Percentiles rank a stretch among this genome's conserved stretches.
Conservation (phyloP, 768 basidiomycete species). For the Paxillus involutus region DNA sequence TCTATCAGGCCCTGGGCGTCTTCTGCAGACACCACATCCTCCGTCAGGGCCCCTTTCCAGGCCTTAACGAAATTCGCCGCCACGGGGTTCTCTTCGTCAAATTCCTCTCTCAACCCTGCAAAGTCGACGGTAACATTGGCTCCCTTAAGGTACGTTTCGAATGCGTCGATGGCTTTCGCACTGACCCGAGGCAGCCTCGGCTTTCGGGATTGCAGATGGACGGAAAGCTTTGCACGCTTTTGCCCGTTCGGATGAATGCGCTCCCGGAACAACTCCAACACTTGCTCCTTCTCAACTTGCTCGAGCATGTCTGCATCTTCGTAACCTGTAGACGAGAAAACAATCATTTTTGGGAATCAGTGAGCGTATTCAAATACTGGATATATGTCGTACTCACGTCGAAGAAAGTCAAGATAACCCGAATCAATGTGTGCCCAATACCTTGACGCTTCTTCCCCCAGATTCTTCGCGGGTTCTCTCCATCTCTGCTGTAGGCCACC, state of each 20-base stretch:
- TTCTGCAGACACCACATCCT: slow-evolving; percentile 39
- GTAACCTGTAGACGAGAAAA: slow-evolving; percentile 45
- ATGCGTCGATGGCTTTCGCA: slow-evolving; percentile 57
- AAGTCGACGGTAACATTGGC: slow-evolving; percentile 51
- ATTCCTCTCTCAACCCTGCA: slow-evolving; percentile 48
- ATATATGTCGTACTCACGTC: slow-evolving; percentile 54
- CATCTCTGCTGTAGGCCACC: slow-evolving; percentile 74
- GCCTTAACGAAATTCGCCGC: slow-evolving; percentile 61
- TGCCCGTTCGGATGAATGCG: slow-evolving; percentile 69
- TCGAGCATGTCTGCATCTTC: slow-evolving; percentile 70
- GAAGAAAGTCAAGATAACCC: slow-evolving; percentile 84
- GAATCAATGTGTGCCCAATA: slow-evolving; percentile 73
- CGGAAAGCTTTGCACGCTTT: slow-evolving; percentile 78
- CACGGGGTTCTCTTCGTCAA: slow-evolving; percentile 57
- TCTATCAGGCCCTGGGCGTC: slow-evolving; percentile 47
- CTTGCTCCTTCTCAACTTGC: slow-evolving; percentile 69
- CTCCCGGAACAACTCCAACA: slow-evolving; percentile 66
- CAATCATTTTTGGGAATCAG: not conserved
- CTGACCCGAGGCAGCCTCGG: slow-evolving; percentile 62
- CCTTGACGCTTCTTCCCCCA: slow-evolving; percentile 72
- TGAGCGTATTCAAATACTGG: not conserved
- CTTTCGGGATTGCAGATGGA: slow-evolving; percentile 77
- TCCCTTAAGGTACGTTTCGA: slow-evolving; percentile 51
- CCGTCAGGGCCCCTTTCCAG: slow-evolving; percentile 49
- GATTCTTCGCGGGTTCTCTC: slow-evolving; percentile 86